These are phyloP conservation scores for Mycena rosella DNA, from an alignment of 768 basidiomycete genomes.

Conservation along the genomic window DNA sequence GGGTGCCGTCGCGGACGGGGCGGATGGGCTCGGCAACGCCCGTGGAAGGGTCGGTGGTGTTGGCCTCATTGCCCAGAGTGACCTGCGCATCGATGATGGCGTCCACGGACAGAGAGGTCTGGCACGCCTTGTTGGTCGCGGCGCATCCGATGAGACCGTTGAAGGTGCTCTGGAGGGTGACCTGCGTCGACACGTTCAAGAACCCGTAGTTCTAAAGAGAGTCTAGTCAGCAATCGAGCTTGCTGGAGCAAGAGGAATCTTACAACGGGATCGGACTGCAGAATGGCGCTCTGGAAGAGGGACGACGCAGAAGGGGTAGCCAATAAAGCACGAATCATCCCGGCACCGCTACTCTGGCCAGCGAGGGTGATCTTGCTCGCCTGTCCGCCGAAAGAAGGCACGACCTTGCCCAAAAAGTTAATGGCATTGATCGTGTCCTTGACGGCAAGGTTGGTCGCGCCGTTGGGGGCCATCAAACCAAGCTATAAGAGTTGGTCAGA, in stretches of 20 bases:
- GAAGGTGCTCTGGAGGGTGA: conserved; percentile 65
- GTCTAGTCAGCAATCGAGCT: conserved; percentile 27
- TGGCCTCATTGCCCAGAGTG: conserved; percentile 58
- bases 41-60: conserved; percentile 63
- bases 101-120: conserved; percentile 60
- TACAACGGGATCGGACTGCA: conserved; percentile 93
- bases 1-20: conserved; percentile 73
- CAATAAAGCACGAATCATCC: conserved; percentile 81
- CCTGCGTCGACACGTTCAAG: conserved; percentile 65
- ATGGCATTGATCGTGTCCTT: conserved; percentile 77
- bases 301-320: conserved; percentile 77
- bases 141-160: conserved; percentile 62
- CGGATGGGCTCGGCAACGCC: conserved; percentile 72
- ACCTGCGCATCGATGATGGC: conserved; percentile 67
- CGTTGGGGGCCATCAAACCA: conserved; percentile 80
- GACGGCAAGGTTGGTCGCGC: conserved; percentile 78
- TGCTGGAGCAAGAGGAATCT: conserved; percentile 33
- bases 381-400: conserved; percentile 78
- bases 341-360: conserved; percentile 87
- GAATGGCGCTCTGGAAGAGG: conserved; percentile 81
- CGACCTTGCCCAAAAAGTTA: conserved; percentile 67
- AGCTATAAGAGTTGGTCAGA: conserved; percentile 57
- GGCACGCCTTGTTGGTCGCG: conserved; percentile 62
- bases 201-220: conserved; percentile 76
- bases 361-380: conserved; percentile 79